phyloP scores from a whole-genome alignment of 352 stramenopile genomes.

The Pythium sukuiense region DNA sequence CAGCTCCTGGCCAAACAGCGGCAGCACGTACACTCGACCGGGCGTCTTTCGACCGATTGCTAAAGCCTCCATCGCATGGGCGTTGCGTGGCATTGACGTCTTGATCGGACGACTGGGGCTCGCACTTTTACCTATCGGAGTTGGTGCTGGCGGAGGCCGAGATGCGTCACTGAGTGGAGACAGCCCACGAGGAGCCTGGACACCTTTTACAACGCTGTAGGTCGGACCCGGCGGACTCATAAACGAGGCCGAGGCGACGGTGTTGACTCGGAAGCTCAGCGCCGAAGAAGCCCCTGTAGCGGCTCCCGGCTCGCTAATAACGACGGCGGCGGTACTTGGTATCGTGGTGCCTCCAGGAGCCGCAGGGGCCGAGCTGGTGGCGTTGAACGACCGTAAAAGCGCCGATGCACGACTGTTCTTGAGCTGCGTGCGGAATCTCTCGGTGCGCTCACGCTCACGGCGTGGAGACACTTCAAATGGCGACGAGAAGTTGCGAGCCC shows the following conservation, averaged over 20 bases:
- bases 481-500: conserved; percentile 67
- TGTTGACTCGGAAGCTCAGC: conserved; percentile 11
- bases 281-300: background rate
- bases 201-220: background rate
- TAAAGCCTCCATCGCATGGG: conserved; percentile 21
- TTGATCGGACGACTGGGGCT: conserved; percentile 7
- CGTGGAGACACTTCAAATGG: conserved; percentile 60
- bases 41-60: conserved; percentile 13
- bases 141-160: conserved; percentile 15
- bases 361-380: background rate
- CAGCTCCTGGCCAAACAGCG: conserved; percentile 63
- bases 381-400: conserved; percentile 24
- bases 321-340: background rate
- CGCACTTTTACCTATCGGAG: conserved; percentile 1
- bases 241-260: conserved; percentile 13
- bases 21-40: conserved; percentile 60
- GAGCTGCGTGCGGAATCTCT: conserved; percentile 51
- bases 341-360: background rate
- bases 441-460: conserved; percentile 47
- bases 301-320: conserved; percentile 23
- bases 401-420: conserved; percentile 31
- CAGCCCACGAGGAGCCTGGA: conserved; percentile 11
- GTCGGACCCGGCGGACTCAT: conserved; percentile 7
- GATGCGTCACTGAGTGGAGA: conserved; percentile 33
- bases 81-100: conserved; percentile 18